These are phyloP conservation scores for Mycena kentingensis DNA, from an alignment of 768 basidiomycete genomes.

Conservation along the genomic window DNA sequence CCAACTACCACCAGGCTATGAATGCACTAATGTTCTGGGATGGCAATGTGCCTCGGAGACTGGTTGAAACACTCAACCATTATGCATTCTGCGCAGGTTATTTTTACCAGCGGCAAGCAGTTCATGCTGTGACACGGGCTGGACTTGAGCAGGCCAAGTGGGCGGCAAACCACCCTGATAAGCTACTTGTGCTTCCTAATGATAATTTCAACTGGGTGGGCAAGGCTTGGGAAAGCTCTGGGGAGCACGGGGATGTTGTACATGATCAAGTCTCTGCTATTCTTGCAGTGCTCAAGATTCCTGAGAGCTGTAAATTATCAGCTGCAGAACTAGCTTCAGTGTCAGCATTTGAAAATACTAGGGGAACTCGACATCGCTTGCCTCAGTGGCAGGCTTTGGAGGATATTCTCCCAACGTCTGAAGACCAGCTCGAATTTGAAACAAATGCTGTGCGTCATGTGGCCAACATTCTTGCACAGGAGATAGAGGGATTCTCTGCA, in stretches of 20 bases:
- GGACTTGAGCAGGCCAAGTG: background rate
- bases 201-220: conserved; percentile 28
- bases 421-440: background rate
- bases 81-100: conserved; percentile 19
- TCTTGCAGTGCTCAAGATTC: conserved; percentile 13
- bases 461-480: background rate
- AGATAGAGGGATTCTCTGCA: background rate
- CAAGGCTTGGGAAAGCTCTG: conserved; percentile 15
- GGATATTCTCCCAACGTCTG: background rate
- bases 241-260: conserved; percentile 9
- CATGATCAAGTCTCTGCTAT: conserved; percentile 28
- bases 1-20: conserved; percentile 18
- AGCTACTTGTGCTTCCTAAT: conserved; percentile 25
- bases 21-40: conserved; percentile 22
- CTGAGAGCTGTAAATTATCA: background rate
- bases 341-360: background rate
- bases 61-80: conserved; percentile 20
- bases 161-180: conserved; percentile 21
- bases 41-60: conserved; percentile 15
- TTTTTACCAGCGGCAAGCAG: conserved; percentile 8
- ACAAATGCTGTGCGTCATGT: conserved; percentile 1
- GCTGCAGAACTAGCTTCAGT: background rate
- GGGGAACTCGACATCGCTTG: background rate
- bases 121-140: conserved; percentile 12
- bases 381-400: background rate